A percentile compares a stretch with the other conserved stretches of the same genome.
These are phyloP conservation scores for Nemania serpens DNA, from an alignment of 2,329 filamentous ascomycete species.

Conservation along the genomic window DNA sequence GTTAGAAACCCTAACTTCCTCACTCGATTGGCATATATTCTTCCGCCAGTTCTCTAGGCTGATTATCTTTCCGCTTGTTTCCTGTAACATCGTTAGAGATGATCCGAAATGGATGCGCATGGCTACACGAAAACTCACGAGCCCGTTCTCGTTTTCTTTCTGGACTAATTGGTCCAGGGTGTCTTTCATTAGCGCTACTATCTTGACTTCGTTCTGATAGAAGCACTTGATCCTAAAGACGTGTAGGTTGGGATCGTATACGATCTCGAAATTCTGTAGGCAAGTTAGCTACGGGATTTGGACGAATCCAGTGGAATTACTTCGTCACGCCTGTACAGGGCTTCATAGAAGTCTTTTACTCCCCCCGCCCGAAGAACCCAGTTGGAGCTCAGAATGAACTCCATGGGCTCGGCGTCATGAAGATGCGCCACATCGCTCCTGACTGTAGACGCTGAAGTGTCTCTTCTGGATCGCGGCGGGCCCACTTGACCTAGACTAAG, in stretches of 20 bases:
- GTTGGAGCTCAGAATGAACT: slow-evolving; percentile 32
- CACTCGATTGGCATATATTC: neutral
- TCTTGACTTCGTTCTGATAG: slow-evolving; percentile 9
- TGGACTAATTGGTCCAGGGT: slow-evolving; percentile 17
- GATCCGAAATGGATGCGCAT: neutral
- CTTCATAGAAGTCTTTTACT: slow-evolving; percentile 26
- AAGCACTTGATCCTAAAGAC: slow-evolving; percentile 26
- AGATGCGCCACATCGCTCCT: neutral
- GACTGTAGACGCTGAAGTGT: neutral
- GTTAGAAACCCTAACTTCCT: neutral
- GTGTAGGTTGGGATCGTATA: slow-evolving; percentile 15
- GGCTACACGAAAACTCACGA: slow-evolving; percentile 8
- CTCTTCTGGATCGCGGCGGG: neutral
- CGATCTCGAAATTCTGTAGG: slow-evolving; percentile 25
- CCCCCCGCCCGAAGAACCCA: slow-evolving; percentile 31
- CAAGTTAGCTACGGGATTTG: neutral
- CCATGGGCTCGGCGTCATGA: slow-evolving; percentile 14
- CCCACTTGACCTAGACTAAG: neutral
- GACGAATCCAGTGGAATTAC: slow-evolving; percentile 12
- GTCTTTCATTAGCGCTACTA: slow-evolving; percentile 11
- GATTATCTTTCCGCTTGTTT: slow-evolving; percentile 2
- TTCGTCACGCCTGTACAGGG: slow-evolving; percentile 18
- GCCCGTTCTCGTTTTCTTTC: slow-evolving; percentile 7
- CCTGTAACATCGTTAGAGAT: slow-evolving; percentile 8
- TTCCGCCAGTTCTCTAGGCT: slow-evolving; percentile 16